Percentiles rank a stretch among this genome's conserved stretches.
Evolutionary conservation across 2,329 filamentous ascomycete genomes (phyloP).

Genomic region (Dothistroma pini): DNA sequence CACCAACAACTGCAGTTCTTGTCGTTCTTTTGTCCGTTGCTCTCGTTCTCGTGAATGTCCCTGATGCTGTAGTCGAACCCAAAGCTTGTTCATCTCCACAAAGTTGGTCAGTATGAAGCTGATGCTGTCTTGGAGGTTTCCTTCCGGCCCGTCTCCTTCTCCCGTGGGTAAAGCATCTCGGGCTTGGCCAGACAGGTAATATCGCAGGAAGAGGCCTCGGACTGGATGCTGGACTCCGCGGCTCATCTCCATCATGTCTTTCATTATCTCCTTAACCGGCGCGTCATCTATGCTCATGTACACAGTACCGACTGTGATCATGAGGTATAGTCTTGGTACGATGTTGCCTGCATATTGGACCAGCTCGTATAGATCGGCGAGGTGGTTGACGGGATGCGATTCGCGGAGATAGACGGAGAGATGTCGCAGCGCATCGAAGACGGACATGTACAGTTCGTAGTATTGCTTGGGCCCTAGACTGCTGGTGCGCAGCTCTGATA

Average conservation of each 20-base stretch:
- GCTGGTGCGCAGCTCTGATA: constrained; percentile 96
- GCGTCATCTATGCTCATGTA: constrained; percentile 99
- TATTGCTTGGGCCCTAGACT: constrained; percentile 99
- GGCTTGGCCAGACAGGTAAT: constrained; percentile 93
- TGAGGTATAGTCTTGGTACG: constrained; percentile 90
- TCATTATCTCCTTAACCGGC: constrained; percentile 99
- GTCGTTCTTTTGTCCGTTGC: constrained; percentile 86
- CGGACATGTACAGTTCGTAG: constrained; percentile 99
- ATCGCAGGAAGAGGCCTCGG: constrained; percentile 88
- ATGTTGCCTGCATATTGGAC: constrained; percentile 99
- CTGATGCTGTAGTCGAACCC: constrained; percentile 96
- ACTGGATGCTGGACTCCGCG: constrained; percentile 95
- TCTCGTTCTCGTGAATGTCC: constrained; percentile 94
- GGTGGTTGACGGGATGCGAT: constrained; percentile 95
- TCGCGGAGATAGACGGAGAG: constrained; percentile 95
- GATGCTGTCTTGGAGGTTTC: constrained; percentile 94
- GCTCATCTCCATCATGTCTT: constrained; percentile 99
- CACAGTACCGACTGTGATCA: constrained; percentile 98
- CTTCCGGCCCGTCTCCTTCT: constrained; percentile 84
- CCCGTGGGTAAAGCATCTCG: constrained; percentile 81
- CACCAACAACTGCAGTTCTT: constrained; percentile 91
- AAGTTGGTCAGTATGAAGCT: constrained; percentile 98
- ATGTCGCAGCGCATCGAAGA: constrained; percentile 96
- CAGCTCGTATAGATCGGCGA: constrained; percentile 95
- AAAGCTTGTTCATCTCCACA: constrained; percentile 99